phyloP scores from a whole-genome alignment of 257 asterid genomes.

The Solanum bukasovii region DNA sequence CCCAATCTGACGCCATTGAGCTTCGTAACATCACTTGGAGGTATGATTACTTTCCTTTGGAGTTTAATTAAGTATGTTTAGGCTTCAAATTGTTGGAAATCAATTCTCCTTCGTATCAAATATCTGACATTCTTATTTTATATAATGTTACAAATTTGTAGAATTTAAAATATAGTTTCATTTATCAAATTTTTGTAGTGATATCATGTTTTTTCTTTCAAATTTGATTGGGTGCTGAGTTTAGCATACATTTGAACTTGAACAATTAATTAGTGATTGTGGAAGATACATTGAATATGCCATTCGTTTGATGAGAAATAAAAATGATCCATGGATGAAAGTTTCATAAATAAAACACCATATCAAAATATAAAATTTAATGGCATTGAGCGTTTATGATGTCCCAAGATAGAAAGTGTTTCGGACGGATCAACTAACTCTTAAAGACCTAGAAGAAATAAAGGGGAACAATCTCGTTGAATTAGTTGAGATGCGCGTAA shows the following conservation, averaged over 20 bases:
- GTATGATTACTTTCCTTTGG: constrained; percentile 12
- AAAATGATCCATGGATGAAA: neutral
- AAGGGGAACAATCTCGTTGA: neutral
- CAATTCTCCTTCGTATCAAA: neutral
- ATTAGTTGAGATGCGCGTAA: neutral
- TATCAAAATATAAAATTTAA: neutral
- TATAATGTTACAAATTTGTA: neutral
- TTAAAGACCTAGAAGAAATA: neutral
- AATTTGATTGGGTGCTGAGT: neutral
- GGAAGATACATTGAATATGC: neutral
- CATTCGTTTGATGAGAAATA: neutral
- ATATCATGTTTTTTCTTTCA: neutral
- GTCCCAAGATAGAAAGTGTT: neutral
- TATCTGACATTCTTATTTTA: neutral
- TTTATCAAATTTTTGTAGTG: neutral
- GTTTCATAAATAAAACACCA: neutral
- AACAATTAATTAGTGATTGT: neutral
- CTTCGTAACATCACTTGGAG: constrained; percentile 87
- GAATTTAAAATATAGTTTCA: neutral
- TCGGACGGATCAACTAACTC: neutral
- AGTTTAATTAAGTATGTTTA: neutral
- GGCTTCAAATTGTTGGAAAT: neutral
- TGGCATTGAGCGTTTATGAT: neutral
- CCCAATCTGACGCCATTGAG: constrained; percentile 83
- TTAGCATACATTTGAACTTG: neutral